Conservation (phyloP, 2,329 filamentous ascomycete species). For the Exserohilum rostratum region DNA sequence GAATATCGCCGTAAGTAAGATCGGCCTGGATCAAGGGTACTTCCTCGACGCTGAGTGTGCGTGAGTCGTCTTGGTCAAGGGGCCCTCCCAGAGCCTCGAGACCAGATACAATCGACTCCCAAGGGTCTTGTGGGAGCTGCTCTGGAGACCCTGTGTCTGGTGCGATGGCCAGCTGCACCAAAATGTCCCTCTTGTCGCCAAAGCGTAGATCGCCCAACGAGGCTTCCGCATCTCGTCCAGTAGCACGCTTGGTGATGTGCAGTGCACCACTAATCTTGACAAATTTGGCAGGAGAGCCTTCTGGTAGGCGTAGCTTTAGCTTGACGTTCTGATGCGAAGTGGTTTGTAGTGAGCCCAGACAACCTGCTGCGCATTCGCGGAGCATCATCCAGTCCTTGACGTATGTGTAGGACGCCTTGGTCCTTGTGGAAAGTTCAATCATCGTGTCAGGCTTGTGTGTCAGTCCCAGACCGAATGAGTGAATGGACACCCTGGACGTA, state of each 20-base stretch:
- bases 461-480: slow-evolving; percentile 94
- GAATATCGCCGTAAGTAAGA: slow-evolving; percentile 88
- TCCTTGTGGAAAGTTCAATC: slow-evolving; percentile 94
- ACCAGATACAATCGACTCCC: slow-evolving; percentile 96
- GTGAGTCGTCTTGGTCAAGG: slow-evolving; percentile 82
- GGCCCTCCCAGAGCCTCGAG: slow-evolving; percentile 90
- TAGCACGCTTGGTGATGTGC: slow-evolving; percentile 94
- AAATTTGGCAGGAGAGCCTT: slow-evolving; percentile 97
- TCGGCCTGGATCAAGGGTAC: slow-evolving; percentile 95
- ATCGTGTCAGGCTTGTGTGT: slow-evolving; percentile 99
- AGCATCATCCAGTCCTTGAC: slow-evolving; percentile 99
- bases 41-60: slow-evolving; percentile 86
- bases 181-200: slow-evolving; percentile 78
- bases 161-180: slow-evolving; percentile 86
- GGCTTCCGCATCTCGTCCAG: slow-evolving; percentile 91
- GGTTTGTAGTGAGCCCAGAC: slow-evolving; percentile 87
- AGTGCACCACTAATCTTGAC: slow-evolving; percentile 97
- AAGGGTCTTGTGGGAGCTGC: slow-evolving; percentile 87
- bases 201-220: slow-evolving; percentile 90
- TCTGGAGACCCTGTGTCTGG: slow-evolving; percentile 85
- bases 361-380: slow-evolving; percentile 91
- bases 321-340: slow-evolving; percentile 99
- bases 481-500: slow-evolving; percentile 76
- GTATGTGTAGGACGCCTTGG: slow-evolving; percentile 96
- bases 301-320: slow-evolving; percentile 88